Evolutionary conservation across 2,329 filamentous ascomycete genomes (phyloP), one percentile per base, ranked within the genome.

Genomic region (Diaporthe citrichinensis): DNA sequence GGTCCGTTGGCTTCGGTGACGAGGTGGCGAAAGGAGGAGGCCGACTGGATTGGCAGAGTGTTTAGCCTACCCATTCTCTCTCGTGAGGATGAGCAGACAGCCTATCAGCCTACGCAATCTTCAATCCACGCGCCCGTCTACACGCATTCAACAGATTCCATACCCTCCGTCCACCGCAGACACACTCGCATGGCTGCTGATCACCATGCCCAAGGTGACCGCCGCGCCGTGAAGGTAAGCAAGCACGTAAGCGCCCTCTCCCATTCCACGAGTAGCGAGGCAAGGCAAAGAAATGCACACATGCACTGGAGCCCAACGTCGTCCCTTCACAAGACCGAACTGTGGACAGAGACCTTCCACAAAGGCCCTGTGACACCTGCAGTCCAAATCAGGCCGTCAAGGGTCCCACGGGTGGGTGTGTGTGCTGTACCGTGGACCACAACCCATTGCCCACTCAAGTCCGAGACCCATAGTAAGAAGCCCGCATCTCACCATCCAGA

Each of bases 271-370:
- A 59, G 57, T 14, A 20, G 55, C 55, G n/a, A 4, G 10, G 20
- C 28, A 28, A 68, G 41, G 23, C 20, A 23, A 67, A 23, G 23
- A 28, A n/a, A 28, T 36, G 17, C 59, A 31, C 17, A 3, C 1
- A 69, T 55, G 65, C 65, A 69, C n/a, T 28, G 49, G 49, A 36
- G 65, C 65, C 65, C 49, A 69, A 55, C 49, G 17, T 25, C 2
- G 65, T 4, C 49, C 31, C 65, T 69, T 55, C 49, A 55, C 46
- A n/a, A 17, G 49, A 20, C 28, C 28, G 28, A 25, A 17, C 61
- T 5, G 46, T 31, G 3, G 25, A 46, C 34, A n/a, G 49, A n/a
- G 17, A 15, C 39, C 59, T 31, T 2, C 14, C 15, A n/a, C 31
- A 51, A 4, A 8, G 8, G 65, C n/a, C 46, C n/a, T 15, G 65